phyloP scores from a whole-genome alignment of 179 eudicot species.

The Drosera spatulata region DNA sequence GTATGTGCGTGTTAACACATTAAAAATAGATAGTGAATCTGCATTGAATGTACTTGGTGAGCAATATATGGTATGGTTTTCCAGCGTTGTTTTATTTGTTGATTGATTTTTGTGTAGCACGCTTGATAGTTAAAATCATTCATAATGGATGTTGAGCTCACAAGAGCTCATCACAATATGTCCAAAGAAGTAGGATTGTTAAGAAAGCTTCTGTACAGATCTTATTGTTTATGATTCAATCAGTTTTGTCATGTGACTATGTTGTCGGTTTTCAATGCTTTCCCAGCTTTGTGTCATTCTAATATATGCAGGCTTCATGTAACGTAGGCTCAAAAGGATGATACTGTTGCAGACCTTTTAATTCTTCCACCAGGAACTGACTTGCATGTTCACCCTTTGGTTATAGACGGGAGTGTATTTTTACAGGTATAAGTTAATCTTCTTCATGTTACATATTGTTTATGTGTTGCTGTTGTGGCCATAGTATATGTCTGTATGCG shows the following conservation, averaged over 20 bases:
- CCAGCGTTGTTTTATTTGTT: neutral
- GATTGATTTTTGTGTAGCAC: neutral
- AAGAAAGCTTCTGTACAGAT: neutral
- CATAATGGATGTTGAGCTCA: too few relatives aligned
- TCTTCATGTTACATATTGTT: constrained; percentile 1
- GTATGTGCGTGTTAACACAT: constrained; percentile 92
- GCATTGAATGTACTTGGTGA: constrained; percentile 47
- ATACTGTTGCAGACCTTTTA: constrained; percentile 69
- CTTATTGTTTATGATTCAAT: neutral
- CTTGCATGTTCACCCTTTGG: constrained; percentile 80
- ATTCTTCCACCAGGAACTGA: constrained; percentile 74
- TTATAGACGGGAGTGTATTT: constrained; percentile 64
- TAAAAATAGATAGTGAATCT: constrained; percentile 52
- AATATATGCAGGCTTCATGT: too few relatives aligned
- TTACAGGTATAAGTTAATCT: constrained; percentile 56
- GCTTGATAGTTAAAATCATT: too few relatives aligned
- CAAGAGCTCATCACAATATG: too few relatives aligned
- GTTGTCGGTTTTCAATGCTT: too few relatives aligned
- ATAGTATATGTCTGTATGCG: neutral
- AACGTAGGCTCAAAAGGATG: constrained; percentile 67
- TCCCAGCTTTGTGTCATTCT: too few relatives aligned
- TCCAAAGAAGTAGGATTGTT: neutral
- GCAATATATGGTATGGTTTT: constrained; percentile 19
- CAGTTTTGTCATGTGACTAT: too few relatives aligned
- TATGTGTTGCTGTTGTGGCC: neutral